Conservation (phyloP, 495 filamentous ascomycete genomes). For the Articulospora tetracladia region DNA sequence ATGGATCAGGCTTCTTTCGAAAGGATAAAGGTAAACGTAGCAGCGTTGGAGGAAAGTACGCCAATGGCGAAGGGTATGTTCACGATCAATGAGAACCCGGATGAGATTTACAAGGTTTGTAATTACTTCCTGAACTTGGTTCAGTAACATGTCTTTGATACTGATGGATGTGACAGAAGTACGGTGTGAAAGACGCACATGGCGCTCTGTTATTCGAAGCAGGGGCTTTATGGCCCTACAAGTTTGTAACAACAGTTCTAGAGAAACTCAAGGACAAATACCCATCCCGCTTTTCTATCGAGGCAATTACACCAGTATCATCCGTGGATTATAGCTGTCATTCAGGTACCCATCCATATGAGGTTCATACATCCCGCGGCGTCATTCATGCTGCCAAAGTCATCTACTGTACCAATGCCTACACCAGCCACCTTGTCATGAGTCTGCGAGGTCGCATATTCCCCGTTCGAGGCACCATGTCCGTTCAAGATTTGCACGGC, state of each 20-base stretch:
- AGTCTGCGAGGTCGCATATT: slow-evolving; percentile 63
- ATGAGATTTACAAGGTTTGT: neutral
- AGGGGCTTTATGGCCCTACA: slow-evolving; percentile 69
- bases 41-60: neutral
- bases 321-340: slow-evolving; percentile 25
- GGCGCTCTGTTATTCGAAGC: slow-evolving; percentile 32
- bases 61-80: neutral
- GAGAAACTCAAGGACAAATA: slow-evolving; percentile 42
- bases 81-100: neutral
- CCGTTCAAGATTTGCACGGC: slow-evolving; percentile 50
- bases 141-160: neutral
- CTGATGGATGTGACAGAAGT: neutral
- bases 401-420: slow-evolving; percentile 72
- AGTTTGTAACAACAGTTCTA: slow-evolving; percentile 62
- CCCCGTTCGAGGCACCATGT: slow-evolving; percentile 69
- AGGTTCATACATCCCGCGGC: slow-evolving; percentile 63
- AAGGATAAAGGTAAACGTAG: neutral
- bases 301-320: slow-evolving; percentile 65
- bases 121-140: no score
- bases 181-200: neutral
- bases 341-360: slow-evolving; percentile 33
- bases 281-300: slow-evolving; percentile 52
- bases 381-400: slow-evolving; percentile 51
- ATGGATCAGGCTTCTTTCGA: neutral
- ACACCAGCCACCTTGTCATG: slow-evolving; percentile 67